These are phyloP conservation scores for Fusarium agapanthi DNA, from an alignment of 2,329 filamentous ascomycete species.

Conservation along the genomic window DNA sequence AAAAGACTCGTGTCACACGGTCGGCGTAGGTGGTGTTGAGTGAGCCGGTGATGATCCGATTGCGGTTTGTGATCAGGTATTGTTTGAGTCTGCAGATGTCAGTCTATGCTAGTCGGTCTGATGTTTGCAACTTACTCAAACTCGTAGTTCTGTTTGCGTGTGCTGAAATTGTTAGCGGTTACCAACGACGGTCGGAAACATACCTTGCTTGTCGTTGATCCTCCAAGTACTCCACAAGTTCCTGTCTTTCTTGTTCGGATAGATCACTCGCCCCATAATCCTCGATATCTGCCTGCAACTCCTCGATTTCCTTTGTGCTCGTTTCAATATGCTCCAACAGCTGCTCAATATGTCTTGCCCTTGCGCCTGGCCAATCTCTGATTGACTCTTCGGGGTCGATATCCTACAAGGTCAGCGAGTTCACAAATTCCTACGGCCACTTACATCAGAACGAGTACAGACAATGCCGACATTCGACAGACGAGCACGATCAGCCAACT, in stretches of 20 bases:
- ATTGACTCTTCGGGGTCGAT: slow-evolving; percentile 46
- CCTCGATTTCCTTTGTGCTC: not conserved
- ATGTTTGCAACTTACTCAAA: slow-evolving; percentile 38
- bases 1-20: slow-evolving; percentile 49
- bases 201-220: not conserved
- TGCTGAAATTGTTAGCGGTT: slow-evolving; percentile 4
- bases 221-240: not conserved
- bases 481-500: slow-evolving; percentile 49
- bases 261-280: slow-evolving; percentile 10
- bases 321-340: slow-evolving; percentile 22
- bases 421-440: not conserved
- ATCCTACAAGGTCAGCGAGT: slow-evolving; percentile 27
- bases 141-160: slow-evolving; percentile 11
- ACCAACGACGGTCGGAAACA: not conserved
- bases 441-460: slow-evolving; percentile 54
- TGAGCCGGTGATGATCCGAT: slow-evolving; percentile 43
- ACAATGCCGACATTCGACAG: slow-evolving; percentile 55
- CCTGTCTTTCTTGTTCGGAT: slow-evolving; percentile 8
- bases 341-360: slow-evolving; percentile 23
- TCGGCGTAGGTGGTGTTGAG: slow-evolving; percentile 45
- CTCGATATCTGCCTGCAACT: slow-evolving; percentile 18
- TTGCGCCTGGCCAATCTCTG: slow-evolving; percentile 44
- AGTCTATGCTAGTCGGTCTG: not conserved
- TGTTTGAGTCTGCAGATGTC: slow-evolving; percentile 39
- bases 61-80: slow-evolving; percentile 51